Evolutionary conservation across 2,329 filamentous ascomycete species (phyloP).

Genomic region (Colletotrichum salicis): DNA sequence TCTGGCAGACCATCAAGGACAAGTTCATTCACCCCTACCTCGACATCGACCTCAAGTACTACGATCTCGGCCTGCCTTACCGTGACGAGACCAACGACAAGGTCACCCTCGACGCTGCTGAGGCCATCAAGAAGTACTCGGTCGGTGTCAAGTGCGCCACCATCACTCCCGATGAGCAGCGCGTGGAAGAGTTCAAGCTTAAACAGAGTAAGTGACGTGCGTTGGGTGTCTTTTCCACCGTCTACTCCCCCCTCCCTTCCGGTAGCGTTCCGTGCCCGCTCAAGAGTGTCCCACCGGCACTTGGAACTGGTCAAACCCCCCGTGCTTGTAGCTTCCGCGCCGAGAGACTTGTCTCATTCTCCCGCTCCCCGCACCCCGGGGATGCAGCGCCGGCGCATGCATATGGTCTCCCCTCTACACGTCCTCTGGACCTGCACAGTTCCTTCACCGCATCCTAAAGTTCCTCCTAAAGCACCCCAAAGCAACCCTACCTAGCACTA

Average conservation of each 20-base stretch:
- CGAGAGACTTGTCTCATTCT: conserved; percentile 8
- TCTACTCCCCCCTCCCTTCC: background rate
- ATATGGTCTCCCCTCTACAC: background rate
- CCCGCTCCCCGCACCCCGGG: conserved; percentile 15
- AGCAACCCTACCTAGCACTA: background rate
- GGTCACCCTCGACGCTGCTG: conserved; percentile 93
- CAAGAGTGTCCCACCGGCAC: background rate
- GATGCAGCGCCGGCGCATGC: conserved; percentile 16
- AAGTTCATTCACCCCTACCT: conserved; percentile 98
- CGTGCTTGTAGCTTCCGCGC: background rate
- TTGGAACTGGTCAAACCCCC: background rate
- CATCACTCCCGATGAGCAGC: conserved; percentile 96
- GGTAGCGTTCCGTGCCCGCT: conserved; percentile 21
- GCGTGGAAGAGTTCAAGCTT: conserved; percentile 97
- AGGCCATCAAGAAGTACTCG: conserved; percentile 98
- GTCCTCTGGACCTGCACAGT: background rate
- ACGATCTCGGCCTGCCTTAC: conserved; percentile 92
- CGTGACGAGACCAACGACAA: conserved; percentile 96
- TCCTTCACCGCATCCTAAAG: background rate
- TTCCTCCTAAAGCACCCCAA: conserved; percentile 1
- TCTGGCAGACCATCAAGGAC: conserved; percentile 99
- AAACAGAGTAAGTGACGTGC: conserved; percentile 82
- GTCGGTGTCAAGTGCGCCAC: conserved; percentile 99
- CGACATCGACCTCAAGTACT: conserved; percentile 98
- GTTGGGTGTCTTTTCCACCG: background rate